These are phyloP conservation scores for Comarum palustre DNA, from an alignment of 306 rosid genomes.

Conservation along the genomic window DNA sequence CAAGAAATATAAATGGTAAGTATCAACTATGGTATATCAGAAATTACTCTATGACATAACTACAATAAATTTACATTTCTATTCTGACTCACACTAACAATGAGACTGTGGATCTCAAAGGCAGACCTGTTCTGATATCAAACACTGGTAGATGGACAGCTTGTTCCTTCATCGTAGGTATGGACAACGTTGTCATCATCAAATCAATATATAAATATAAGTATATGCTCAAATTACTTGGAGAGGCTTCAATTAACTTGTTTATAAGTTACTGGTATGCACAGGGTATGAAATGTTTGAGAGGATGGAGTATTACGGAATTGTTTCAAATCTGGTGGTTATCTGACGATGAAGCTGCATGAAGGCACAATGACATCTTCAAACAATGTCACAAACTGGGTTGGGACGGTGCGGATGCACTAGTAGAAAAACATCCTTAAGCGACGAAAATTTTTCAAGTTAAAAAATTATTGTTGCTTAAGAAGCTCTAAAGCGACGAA, in stretches of 20 bases:
- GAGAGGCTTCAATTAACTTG: background rate
- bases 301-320: slow-evolving; percentile 69
- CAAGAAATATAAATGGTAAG: too few species aligned
- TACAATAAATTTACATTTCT: too few species aligned
- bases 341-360: slow-evolving; percentile 47
- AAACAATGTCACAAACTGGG: slow-evolving; percentile 58
- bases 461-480: too few species aligned
- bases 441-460: too few species aligned
- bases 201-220: background rate
- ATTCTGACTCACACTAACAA: too few species aligned
- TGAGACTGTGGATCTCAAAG: slow-evolving; percentile 34
- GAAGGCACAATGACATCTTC: slow-evolving; percentile 55
- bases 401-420: slow-evolving; percentile 46
- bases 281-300: slow-evolving; percentile 62
- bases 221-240: background rate
- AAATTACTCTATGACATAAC: too few species aligned
- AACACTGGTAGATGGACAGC: slow-evolving; percentile 37
- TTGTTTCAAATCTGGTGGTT: slow-evolving; percentile 47
- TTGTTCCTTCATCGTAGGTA: slow-evolving; percentile 39
- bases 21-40: too few species aligned
- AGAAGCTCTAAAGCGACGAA: too few species aligned
- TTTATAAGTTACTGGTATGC: background rate
- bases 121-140: slow-evolving; percentile 31
- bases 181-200: background rate
- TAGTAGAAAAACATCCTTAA: too few species aligned